Evolutionary conservation across 352 stramenopile species (phyloP), one percentile per base, ranked within the genome.

Genomic region (Globisporangium recalcitrans): DNA sequence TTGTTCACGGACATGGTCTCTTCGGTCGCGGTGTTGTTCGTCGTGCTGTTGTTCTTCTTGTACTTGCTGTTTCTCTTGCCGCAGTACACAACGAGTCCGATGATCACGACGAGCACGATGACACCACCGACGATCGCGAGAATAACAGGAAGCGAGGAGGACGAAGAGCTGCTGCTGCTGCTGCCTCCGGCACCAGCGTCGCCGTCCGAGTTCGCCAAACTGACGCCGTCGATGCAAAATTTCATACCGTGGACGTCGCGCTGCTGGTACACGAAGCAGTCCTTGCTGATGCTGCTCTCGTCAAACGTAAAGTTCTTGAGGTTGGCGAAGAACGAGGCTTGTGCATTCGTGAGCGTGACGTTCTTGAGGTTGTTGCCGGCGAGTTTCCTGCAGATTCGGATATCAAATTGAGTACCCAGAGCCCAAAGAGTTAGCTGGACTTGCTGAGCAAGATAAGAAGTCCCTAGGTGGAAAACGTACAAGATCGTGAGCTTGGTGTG

Each of bases 301-400:
- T 40, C 29, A 21, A 46, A 21, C 16, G 14, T 24, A 26, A 60
- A 56, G 8, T 31, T 52, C 2, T 11, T 31, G 11, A 65, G 29
- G 21, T 22, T 59, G 51, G 16, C 8, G 4, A 65, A 6, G 21
- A 65, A 65, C 11, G 32, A 48, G 3, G 60, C 60, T 21, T 65
- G 60, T 4, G 29, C 24, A 13, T 60, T 52, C 24, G 60, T 60
- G 16, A 65, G 52, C 29, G 31, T 31, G 4, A 60, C 31, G 26
- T 55, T 54, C n/a, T 2, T 21, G 49, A 64, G 14, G 6, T 4
- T 9, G 27, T 59, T 58, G 32, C 9, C 8, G n/a, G n/a, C 38
- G 9, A 64, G 24, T 40, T 44, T 7, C 9, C 59, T 59, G 59
- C 19, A 1, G 3, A 6, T 11, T 19, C 7, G n/a, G n/a, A n/a